Base-by-base conservation (phyloP, 352 stramenopile genomes). In the Globisporangium paroecandrum region DNA sequence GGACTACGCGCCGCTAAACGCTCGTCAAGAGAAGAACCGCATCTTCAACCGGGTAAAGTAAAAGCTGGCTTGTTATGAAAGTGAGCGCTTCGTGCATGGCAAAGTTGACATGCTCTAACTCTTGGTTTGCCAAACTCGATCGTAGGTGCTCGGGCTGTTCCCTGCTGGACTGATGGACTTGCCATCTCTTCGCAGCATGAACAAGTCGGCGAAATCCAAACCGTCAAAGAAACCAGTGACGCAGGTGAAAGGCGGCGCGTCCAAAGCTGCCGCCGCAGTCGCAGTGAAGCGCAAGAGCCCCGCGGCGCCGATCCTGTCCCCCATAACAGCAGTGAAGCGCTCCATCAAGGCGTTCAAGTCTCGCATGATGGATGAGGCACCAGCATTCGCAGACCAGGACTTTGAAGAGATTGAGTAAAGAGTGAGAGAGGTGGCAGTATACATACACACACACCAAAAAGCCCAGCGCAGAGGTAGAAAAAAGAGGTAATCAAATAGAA, bases 1-100 rank as follows among this genome's bases (percentile, higher is more conserved):
- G 22, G 88, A 96, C 54, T 93, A 85, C 47, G 77, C 86, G 3
- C 72, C 76, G 41, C 72, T 96, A 32, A 94, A 93, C 47, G 66
- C 82, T 25, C 88, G 86, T 2, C 87, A 96, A 65, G 88, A 96
- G 71, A 81, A 87, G 49, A 96, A 96, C 79, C 86, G 87, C 43
- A 78, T 93, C 60, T 90, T 93, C 74, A 93, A 84, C 27, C 75
- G 86, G 24, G 82, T 93, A 79, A 24, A 29, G 79, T 32, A 25
- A 15, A 29, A 55, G 47, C 5, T 51, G 43, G 43, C 18, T 51
- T 51, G 18, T 51, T 8, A 51, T 12, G 49, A 24, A 9, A 27
- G 8, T n/a, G 20, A 27, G 8, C 47, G 47, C n/a, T 46, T 46
- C 43, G 25, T 38, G 29, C 43, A 25, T 38, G 29, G 25, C 7